A percentile compares a stretch with the other conserved stretches of the same genome.
Evolutionary conservation across 345 rosid genomes (phyloP).

Genomic region (Pistacia atlantica): DNA sequence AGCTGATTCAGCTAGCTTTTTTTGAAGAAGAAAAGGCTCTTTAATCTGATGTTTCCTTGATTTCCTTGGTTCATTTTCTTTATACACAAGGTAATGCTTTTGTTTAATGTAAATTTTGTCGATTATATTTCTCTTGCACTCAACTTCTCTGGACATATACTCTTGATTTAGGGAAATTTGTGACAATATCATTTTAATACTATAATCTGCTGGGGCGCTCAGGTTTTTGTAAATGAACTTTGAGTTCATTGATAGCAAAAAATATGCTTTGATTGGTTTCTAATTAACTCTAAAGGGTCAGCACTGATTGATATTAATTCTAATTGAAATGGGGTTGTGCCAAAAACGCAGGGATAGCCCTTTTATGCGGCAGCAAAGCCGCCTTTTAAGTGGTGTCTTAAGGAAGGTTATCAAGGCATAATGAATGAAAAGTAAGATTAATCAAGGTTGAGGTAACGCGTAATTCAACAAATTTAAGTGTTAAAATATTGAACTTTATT

Average conservation of each 20-base stretch:
- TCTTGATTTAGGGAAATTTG: conserved; percentile 24
- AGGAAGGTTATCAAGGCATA: conserved; percentile 3
- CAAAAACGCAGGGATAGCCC: conserved; percentile 61
- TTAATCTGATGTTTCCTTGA: neutral
- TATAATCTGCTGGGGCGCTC: neutral
- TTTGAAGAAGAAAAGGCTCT: conserved; percentile 46
- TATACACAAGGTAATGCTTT: conserved; percentile 27
- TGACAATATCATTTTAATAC: conserved; percentile 13
- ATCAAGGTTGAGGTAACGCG: conserved; percentile 31
- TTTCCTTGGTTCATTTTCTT: conserved; percentile 26
- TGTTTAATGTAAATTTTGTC: neutral
- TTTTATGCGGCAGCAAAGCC: conserved; percentile 65
- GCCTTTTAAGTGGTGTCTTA: conserved; percentile 53
- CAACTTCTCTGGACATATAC: neutral
- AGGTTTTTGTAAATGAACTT: neutral
- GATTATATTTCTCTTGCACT: neutral
- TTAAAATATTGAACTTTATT: conserved; percentile 35
- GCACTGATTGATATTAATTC: too few species aligned
- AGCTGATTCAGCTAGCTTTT: conserved; percentile 4
- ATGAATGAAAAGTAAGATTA: neutral
- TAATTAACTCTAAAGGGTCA: conserved; percentile 12
- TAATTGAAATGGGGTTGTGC: conserved; percentile 31
- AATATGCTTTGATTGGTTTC: neutral
- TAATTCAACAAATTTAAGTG: conserved; percentile 5
- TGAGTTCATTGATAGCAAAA: conserved; percentile 7